phyloP scores from a whole-genome alignment of 176 grass and related monocot species.

The Zea luxurians region DNA sequence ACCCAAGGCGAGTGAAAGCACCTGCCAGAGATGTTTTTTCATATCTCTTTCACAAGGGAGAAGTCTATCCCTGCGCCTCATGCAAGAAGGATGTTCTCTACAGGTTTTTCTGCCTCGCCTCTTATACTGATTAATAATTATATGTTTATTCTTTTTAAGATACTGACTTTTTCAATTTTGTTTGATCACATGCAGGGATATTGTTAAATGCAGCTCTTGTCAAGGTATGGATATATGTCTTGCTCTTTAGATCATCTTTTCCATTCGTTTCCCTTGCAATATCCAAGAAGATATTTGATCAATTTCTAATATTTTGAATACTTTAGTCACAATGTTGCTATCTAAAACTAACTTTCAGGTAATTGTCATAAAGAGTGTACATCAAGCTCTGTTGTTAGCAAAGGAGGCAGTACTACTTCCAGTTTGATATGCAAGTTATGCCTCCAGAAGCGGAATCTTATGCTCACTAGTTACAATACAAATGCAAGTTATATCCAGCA shows the following conservation, averaged over 20 bases:
- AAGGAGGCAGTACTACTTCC: conserved; percentile 38
- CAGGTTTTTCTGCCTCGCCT: conserved; percentile 57
- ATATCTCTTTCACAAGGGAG: conserved; percentile 76
- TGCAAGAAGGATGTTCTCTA: conserved; percentile 73
- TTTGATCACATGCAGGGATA: conserved; percentile 61
- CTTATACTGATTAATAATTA: conserved; percentile 14
- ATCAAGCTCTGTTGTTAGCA: conserved; percentile 43
- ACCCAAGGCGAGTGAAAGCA: conserved; percentile 46
- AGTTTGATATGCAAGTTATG: conserved; percentile 70
- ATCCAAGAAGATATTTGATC: background rate
- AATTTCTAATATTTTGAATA: conserved; percentile 32
- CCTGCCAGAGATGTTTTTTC: conserved; percentile 54
- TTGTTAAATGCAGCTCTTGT: conserved; percentile 71
- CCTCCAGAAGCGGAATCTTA: conserved; percentile 42
- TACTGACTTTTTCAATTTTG: conserved; percentile 41
- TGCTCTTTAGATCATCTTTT: conserved; percentile 17
- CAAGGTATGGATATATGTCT: conserved; percentile 63
- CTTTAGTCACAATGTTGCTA: conserved; percentile 29
- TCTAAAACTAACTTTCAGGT: conserved; percentile 57
- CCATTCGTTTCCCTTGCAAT: background rate
- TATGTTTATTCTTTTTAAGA: conserved; percentile 20
- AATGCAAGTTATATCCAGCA: conserved; percentile 33
- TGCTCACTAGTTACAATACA: conserved; percentile 41
- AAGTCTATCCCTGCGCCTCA: conserved; percentile 67
- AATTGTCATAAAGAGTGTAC: conserved; percentile 80